Conservation (phyloP, 176 grass and related monocot genomes). For the Carex parvula region DNA sequence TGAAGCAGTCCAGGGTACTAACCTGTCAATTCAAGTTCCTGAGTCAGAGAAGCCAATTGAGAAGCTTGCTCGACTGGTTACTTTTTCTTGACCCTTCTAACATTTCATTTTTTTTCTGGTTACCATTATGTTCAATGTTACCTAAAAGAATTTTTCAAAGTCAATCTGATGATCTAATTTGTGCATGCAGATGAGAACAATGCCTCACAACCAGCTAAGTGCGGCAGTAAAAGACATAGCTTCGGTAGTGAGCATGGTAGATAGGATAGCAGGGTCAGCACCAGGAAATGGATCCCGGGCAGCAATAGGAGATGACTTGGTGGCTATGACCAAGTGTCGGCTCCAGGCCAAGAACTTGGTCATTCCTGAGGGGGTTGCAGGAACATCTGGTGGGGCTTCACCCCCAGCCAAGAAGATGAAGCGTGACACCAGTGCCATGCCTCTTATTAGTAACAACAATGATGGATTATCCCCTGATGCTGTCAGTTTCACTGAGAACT, state of each 20-base stretch:
- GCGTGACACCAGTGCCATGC: constrained; percentile 96
- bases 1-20: constrained; percentile 61
- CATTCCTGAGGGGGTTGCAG: constrained; percentile 65
- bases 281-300: constrained; percentile 94
- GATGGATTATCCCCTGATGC: constrained; percentile 56
- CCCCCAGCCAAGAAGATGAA: constrained; percentile 92
- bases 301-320: constrained; percentile 91
- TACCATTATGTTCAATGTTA: not conserved
- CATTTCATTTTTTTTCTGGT: constrained; percentile 24
- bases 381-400: constrained; percentile 6
- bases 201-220: constrained; percentile 31
- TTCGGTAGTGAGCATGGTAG: constrained; percentile 84
- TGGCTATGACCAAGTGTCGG: constrained; percentile 97
- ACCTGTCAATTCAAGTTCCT: constrained; percentile 49
- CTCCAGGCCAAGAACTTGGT: constrained; percentile 95
- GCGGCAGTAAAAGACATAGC: constrained; percentile 72
- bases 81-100: constrained; percentile 24
- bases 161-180: not conserved
- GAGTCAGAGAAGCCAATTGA: constrained; percentile 79
- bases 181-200: constrained; percentile 45
- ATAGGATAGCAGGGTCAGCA: constrained; percentile 89
- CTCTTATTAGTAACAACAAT: constrained; percentile 53
- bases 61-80: constrained; percentile 75
- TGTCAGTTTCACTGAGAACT: constrained; percentile 73
- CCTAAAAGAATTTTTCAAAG: not conserved